Evolutionary conservation across 805 yeast genomes (phyloP).

Genomic region (Lipomyces kockii): DNA sequence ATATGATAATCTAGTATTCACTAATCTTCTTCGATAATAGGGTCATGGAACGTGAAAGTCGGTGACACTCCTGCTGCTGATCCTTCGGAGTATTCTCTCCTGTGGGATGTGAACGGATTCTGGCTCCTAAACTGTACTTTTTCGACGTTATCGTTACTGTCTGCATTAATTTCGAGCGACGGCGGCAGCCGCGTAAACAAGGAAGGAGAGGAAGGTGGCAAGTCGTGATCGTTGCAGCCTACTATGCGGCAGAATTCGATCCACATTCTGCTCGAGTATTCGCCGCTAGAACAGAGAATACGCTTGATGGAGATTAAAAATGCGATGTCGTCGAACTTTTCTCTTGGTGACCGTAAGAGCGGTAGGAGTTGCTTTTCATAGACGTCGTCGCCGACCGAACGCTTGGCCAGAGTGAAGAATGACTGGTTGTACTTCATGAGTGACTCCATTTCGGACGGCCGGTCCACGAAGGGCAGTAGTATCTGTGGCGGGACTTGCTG

Average conservation of each 20-base stretch:
- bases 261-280: constrained; percentile 25
- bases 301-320: constrained; percentile 18
- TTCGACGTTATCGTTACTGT: not conserved
- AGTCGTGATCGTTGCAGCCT: constrained; percentile 25
- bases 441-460: constrained; percentile 29
- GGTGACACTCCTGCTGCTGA: constrained; percentile 3
- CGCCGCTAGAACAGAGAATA: constrained; percentile 16
- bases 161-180: not conserved
- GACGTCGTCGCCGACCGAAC: constrained; percentile 22
- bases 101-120: constrained; percentile 2
- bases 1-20: not conserved
- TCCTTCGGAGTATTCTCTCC: constrained; percentile 1
- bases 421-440: constrained; percentile 21
- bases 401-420: constrained; percentile 25
- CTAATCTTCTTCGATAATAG: constrained; percentile 15
- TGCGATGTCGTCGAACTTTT: constrained; percentile 18
- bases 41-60: not conserved
- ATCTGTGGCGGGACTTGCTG: constrained; percentile 32
- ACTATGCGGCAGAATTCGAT: constrained; percentile 29
- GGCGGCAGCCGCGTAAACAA: not conserved
- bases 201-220: not conserved
- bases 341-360: constrained; percentile 19
- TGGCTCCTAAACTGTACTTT: constrained; percentile 4
- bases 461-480: constrained; percentile 31
- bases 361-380: constrained; percentile 27